A percentile compares a stretch with the other conserved stretches of the same genome.
phyloP scores from a whole-genome alignment of 1,284 basidiomycete genomes.

The Salmacisia buchloeana region DNA sequence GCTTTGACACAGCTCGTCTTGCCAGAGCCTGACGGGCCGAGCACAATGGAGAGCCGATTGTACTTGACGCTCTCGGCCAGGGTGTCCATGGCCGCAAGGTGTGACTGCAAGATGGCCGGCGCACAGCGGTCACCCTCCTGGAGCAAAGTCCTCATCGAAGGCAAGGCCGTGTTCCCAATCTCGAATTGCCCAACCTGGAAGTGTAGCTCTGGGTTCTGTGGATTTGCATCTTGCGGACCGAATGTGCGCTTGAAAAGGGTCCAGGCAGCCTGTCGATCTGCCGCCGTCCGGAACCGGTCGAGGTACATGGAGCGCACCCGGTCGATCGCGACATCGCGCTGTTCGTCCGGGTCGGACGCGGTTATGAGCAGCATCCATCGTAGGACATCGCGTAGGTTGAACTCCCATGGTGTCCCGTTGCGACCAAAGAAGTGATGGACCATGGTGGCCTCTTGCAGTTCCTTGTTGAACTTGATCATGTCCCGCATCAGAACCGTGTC shows the following conservation, averaged over 20 bases:
- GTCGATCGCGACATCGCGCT: not conserved
- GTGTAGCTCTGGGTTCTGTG: not conserved
- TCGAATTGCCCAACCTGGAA: not conserved
- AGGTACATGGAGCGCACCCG: constrained; percentile 58
- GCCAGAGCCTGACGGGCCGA: constrained; percentile 68
- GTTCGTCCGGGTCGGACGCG: constrained; percentile 10
- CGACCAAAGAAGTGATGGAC: constrained; percentile 67
- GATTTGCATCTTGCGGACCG: constrained; percentile 40
- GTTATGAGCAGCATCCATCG: constrained; percentile 67
- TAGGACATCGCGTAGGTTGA: constrained; percentile 91
- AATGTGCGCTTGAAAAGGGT: constrained; percentile 65
- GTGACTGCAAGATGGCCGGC: constrained; percentile 61
- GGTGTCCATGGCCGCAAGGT: constrained; percentile 69
- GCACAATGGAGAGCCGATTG: constrained; percentile 82
- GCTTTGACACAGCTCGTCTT: constrained; percentile 73
- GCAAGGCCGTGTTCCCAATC: not conserved
- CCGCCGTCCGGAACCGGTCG: constrained; percentile 71
- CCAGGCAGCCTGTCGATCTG: constrained; percentile 64
- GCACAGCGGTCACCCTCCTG: not conserved
- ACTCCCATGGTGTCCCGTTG: constrained; percentile 93
- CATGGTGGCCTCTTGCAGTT: constrained; percentile 67
- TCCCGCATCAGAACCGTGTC: constrained; percentile 53
- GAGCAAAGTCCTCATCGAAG: not conserved
- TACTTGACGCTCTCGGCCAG: constrained; percentile 69
- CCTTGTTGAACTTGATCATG: constrained; percentile 78